These are phyloP conservation scores for Neopestalotiopsis sp. DNA, from an alignment of 2,329 filamentous ascomycete species.

Conservation along the genomic window DNA sequence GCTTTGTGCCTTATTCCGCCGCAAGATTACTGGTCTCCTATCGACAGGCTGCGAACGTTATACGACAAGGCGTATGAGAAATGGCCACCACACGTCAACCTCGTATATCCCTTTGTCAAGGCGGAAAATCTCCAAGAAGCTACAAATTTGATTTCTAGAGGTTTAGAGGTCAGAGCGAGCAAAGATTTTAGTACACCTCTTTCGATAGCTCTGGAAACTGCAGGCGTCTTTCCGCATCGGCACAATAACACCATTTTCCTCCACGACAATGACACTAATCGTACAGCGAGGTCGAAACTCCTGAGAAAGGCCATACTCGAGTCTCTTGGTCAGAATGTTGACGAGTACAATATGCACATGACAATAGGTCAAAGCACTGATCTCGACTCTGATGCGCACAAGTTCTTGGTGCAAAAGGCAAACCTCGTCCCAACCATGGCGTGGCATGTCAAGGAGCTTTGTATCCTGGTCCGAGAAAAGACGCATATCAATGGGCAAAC, in stretches of 20 bases:
- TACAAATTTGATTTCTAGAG: constrained; percentile 42
- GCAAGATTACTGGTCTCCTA: constrained; percentile 45
- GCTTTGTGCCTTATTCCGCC: constrained; percentile 67
- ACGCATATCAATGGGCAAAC: constrained; percentile 33
- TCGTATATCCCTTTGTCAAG: constrained; percentile 69
- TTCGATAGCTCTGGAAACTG: constrained; percentile 41
- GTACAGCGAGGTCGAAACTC: constrained; percentile 29
- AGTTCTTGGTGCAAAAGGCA: constrained; percentile 58
- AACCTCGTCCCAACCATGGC: constrained; percentile 49
- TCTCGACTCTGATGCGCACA: constrained; percentile 46
- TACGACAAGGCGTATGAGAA: constrained; percentile 65
- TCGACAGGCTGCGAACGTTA: constrained; percentile 61
- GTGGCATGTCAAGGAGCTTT: constrained; percentile 55
- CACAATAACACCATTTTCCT: constrained; percentile 56
- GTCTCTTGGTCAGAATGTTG: constrained; percentile 38
- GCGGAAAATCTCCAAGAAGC: constrained; percentile 50
- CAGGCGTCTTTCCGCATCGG: constrained; percentile 54
- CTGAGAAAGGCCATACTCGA: constrained; percentile 42
- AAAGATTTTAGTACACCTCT: constrained; percentile 18
- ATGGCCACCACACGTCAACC: constrained; percentile 72
- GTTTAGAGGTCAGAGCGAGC: constrained; percentile 30
- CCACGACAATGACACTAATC: constrained; percentile 33
- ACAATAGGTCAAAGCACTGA: constrained; percentile 65
- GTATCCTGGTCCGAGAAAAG: constrained; percentile 57
- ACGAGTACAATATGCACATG: constrained; percentile 54